These are phyloP conservation scores for Noccaea caerulescens DNA, from an alignment of 345 rosid genomes.

Conservation along the genomic window DNA sequence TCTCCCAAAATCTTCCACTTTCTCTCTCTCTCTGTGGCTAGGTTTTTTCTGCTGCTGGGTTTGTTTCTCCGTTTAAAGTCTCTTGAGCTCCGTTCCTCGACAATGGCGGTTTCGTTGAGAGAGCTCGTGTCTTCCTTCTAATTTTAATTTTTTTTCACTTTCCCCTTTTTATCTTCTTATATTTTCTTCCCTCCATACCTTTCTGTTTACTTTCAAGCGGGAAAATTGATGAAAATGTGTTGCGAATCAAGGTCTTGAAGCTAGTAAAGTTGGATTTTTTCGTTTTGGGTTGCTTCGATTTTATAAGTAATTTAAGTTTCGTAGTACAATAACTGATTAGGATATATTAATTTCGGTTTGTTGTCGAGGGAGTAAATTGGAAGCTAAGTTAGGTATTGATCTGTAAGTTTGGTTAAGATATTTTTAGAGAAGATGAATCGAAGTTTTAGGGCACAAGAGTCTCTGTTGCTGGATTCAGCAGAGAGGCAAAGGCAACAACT, in stretches of 20 bases:
- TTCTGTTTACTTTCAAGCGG: constrained; percentile 35
- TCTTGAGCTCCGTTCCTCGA: constrained; percentile 41
- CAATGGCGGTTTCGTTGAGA: constrained; percentile 44
- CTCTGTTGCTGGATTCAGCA: constrained; percentile 72
- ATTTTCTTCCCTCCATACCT: not conserved
- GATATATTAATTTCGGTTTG: constrained; percentile 19
- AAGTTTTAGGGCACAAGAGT: constrained; percentile 84
- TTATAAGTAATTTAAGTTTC: constrained; percentile 19
- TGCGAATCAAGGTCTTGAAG: constrained; percentile 14
- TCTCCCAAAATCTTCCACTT: constrained; percentile 13
- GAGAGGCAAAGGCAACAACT: constrained; percentile 80
- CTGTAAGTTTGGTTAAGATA: constrained; percentile 29
- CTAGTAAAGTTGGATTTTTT: constrained; percentile 36
- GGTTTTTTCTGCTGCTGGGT: constrained; percentile 35
- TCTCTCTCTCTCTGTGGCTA: constrained; percentile 17
- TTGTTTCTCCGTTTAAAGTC: constrained; percentile 23
- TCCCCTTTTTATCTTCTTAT: not conserved
- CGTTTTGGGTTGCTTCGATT: constrained; percentile 40
- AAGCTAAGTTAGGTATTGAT: constrained; percentile 52
- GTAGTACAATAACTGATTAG: constrained; percentile 35
- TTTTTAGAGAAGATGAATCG: constrained; percentile 68
- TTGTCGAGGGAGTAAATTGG: constrained; percentile 44
- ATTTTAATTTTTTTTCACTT: not conserved
- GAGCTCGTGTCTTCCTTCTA: constrained; percentile 37
- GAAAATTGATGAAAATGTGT: constrained; percentile 32